Evolutionary conservation across 2,329 filamentous ascomycete genomes (phyloP).

Genomic region (Stachybotrys chartarum): DNA sequence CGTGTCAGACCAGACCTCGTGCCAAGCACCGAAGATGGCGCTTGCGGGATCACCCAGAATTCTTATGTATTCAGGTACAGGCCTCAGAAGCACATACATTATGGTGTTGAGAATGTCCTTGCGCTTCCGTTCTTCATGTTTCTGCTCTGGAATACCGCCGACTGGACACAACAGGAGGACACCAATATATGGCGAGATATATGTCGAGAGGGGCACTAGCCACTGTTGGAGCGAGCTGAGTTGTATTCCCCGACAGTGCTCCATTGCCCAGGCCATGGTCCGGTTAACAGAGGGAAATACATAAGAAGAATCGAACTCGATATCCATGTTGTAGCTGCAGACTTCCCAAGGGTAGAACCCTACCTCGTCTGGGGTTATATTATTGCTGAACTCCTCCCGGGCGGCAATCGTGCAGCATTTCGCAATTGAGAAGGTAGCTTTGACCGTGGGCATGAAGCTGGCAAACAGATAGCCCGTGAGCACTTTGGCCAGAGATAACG

Average conservation of each 20-base stretch:
- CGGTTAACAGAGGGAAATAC: background rate
- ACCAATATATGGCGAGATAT: background rate
- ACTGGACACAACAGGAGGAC: background rate
- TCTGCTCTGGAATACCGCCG: background rate
- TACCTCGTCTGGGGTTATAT: too few species aligned
- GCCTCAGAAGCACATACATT: background rate
- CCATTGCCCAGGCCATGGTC: background rate
- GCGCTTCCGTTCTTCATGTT: background rate
- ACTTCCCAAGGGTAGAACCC: background rate
- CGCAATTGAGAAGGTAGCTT: background rate
- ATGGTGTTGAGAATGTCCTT: background rate
- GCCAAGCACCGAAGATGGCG: background rate
- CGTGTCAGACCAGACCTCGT: background rate
- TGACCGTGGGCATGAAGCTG: background rate
- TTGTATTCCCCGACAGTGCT: background rate
- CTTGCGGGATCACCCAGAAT: background rate
- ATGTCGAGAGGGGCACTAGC: background rate
- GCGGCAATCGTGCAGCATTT: background rate
- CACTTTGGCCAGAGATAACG: too few species aligned
- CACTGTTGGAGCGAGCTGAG: background rate
- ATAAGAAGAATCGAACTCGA: background rate
- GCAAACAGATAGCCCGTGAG: too few species aligned
- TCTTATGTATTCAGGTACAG: background rate
- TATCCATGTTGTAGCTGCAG: background rate
- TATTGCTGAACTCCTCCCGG: background rate